Evolutionary conservation across 129 eudicot species (phyloP).

Genomic region (Ambrosia trifida): DNA sequence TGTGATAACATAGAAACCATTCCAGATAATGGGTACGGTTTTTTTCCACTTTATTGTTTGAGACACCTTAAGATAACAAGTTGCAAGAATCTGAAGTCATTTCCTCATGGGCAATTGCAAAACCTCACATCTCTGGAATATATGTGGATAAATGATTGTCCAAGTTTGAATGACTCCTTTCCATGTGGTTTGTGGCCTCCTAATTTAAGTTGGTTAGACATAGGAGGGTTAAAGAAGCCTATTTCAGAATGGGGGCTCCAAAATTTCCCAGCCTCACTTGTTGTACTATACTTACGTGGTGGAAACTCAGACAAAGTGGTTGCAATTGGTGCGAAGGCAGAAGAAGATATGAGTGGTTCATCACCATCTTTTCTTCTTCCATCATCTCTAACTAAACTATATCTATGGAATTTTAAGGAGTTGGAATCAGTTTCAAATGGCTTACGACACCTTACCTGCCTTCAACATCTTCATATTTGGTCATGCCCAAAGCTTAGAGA

Average conservation of each 20-base stretch:
- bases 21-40: slow-evolving; percentile 23
- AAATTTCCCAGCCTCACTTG: slow-evolving; percentile 26
- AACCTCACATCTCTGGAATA: slow-evolving; percentile 12
- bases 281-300: not conserved
- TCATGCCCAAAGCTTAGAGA: slow-evolving; percentile 17
- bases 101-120: slow-evolving; percentile 26
- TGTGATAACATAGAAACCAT: slow-evolving; percentile 21
- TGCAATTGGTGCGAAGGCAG: slow-evolving; percentile 1
- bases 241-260: slow-evolving; percentile 26
- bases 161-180: slow-evolving; percentile 4
- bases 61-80: not conserved
- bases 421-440: slow-evolving; percentile 19
- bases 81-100: slow-evolving; percentile 21
- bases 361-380: slow-evolving; percentile 18
- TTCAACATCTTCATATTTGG: not conserved
- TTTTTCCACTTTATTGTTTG: slow-evolving; percentile 10
- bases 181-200: slow-evolving; percentile 25
- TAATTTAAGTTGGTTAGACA: not conserved
- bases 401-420: not conserved
- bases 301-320: not conserved
- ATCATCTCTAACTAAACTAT: slow-evolving; percentile 9
- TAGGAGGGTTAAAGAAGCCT: slow-evolving; percentile 13
- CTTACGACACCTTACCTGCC: slow-evolving; percentile 23
- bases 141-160: slow-evolving; percentile 4
- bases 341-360: not conserved